phyloP scores from a whole-genome alignment of 2,329 filamentous ascomycete genomes.

The Zelopaecilomyces penicillatus region DNA sequence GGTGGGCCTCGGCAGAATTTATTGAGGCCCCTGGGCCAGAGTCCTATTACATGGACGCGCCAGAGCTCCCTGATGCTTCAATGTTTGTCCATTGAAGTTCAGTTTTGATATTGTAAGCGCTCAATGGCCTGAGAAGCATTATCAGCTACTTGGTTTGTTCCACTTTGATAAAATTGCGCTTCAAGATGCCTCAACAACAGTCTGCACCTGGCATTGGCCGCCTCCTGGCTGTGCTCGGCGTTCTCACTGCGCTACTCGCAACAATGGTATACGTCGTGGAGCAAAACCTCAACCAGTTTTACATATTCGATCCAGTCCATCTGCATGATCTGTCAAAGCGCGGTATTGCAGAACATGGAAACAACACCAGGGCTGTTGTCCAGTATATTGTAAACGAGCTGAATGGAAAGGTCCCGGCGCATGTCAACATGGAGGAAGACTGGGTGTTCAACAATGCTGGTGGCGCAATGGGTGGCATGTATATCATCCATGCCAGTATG shows the following conservation, averaged over 20 bases:
- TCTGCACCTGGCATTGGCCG: slow-evolving; percentile 20
- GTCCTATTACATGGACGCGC: background rate
- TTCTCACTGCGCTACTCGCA: slow-evolving; percentile 46
- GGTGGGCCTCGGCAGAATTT: slow-evolving; percentile 20
- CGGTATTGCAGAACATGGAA: slow-evolving; percentile 60
- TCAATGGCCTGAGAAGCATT: no score
- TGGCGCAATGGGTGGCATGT: slow-evolving; percentile 87
- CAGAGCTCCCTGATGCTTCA: background rate
- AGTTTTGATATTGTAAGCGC: no score
- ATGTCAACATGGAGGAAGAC: slow-evolving; percentile 66
- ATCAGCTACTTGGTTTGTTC: background rate
- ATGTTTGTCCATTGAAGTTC: no score
- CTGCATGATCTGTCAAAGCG: slow-evolving; percentile 60
- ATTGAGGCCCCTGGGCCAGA: background rate
- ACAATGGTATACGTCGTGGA: slow-evolving; percentile 49
- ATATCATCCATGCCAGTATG: slow-evolving; percentile 77
- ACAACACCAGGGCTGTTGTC: slow-evolving; percentile 64
- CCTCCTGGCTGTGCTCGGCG: slow-evolving; percentile 40
- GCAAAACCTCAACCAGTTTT: slow-evolving; percentile 55
- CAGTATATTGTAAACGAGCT: slow-evolving; percentile 63
- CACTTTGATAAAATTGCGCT: background rate
- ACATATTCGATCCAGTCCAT: slow-evolving; percentile 63
- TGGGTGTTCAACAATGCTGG: slow-evolving; percentile 93
- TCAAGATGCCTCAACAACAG: slow-evolving; percentile 10
- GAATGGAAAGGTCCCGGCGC: slow-evolving; percentile 35